Conservation (phyloP, 2,329 filamentous ascomycete species). For the Orbilia javanica region DNA sequence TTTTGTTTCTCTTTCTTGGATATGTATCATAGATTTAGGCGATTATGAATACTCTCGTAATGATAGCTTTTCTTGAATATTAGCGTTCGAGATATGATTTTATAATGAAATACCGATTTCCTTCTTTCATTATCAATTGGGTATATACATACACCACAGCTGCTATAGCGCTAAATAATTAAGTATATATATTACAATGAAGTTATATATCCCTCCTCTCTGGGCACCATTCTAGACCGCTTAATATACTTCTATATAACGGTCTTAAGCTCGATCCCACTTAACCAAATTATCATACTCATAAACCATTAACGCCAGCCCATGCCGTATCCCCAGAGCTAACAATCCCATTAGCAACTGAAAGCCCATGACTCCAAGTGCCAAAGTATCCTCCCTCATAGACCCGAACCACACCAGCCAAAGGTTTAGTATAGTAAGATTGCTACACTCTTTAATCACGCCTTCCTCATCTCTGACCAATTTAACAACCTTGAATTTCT, state of each 20-base stretch:
- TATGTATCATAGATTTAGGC: conserved; percentile 17
- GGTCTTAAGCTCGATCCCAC: conserved; percentile 36
- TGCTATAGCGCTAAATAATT: conserved; percentile 1
- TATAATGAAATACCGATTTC: conserved; percentile 1
- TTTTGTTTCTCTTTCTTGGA: not conserved
- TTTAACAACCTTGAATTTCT: conserved; percentile 76
- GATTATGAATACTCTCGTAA: not conserved
- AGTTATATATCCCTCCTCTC: not conserved
- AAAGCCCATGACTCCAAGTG: conserved; percentile 81
- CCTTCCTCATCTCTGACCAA: conserved; percentile 76
- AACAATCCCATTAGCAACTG: conserved; percentile 82
- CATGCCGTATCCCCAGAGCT: conserved; percentile 86
- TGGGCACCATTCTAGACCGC: too few species aligned
- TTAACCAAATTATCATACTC: conserved; percentile 79
- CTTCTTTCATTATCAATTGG: not conserved
- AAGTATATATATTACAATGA: not conserved
- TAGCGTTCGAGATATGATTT: not conserved
- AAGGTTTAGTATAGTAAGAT: conserved; percentile 92
- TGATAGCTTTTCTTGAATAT: conserved; percentile 9
- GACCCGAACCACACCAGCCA: conserved; percentile 97
- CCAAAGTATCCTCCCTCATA: conserved; percentile 85
- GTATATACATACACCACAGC: conserved; percentile 1
- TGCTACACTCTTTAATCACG: conserved; percentile 81
- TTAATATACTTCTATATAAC: not conserved
- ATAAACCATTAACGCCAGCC: conserved; percentile 87